Evolutionary conservation across 768 basidiomycete species (phyloP).

Genomic region (Naganishia vaughanmartiniae): DNA sequence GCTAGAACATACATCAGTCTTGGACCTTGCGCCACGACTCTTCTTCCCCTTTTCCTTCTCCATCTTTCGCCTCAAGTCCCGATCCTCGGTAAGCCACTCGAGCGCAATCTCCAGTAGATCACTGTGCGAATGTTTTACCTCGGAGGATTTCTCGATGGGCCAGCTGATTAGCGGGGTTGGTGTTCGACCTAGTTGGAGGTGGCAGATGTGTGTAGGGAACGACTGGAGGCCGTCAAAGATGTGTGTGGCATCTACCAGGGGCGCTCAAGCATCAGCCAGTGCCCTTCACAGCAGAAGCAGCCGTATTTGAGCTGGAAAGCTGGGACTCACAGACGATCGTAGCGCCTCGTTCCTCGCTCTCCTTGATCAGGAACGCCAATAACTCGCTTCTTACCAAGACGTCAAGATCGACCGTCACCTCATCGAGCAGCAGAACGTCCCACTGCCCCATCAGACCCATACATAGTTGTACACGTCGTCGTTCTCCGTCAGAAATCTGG

Average conservation of each 20-base stretch:
- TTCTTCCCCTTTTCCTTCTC: slow-evolving; percentile 62
- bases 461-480: slow-evolving; percentile 86
- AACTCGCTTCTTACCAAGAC: slow-evolving; percentile 89
- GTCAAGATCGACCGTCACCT: slow-evolving; percentile 96
- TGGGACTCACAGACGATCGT: slow-evolving; percentile 74
- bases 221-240: slow-evolving; percentile 87
- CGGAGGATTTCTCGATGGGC: slow-evolving; percentile 53
- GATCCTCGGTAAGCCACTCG: slow-evolving; percentile 82
- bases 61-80: slow-evolving; percentile 55
- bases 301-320: background rate
- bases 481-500: slow-evolving; percentile 90
- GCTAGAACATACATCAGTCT: slow-evolving; percentile 41
- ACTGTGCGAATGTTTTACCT: slow-evolving; percentile 40
- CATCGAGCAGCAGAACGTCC: slow-evolving; percentile 89
- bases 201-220: slow-evolving; percentile 92
- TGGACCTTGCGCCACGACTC: slow-evolving; percentile 47
- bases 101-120: slow-evolving; percentile 71
- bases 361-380: slow-evolving; percentile 78
- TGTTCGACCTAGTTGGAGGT: slow-evolving; percentile 80
- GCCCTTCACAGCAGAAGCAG: background rate
- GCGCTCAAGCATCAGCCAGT: slow-evolving; percentile 26
- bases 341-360: slow-evolving; percentile 73
- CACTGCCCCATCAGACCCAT: slow-evolving; percentile 94
- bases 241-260: slow-evolving; percentile 78
- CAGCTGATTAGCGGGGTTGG: slow-evolving; percentile 64